A percentile compares a stretch with the other conserved stretches of the same genome.
These are phyloP conservation scores for Leishmania gerbilli DNA, from an alignment of 208 protist genomes.

Conservation along the genomic window DNA sequence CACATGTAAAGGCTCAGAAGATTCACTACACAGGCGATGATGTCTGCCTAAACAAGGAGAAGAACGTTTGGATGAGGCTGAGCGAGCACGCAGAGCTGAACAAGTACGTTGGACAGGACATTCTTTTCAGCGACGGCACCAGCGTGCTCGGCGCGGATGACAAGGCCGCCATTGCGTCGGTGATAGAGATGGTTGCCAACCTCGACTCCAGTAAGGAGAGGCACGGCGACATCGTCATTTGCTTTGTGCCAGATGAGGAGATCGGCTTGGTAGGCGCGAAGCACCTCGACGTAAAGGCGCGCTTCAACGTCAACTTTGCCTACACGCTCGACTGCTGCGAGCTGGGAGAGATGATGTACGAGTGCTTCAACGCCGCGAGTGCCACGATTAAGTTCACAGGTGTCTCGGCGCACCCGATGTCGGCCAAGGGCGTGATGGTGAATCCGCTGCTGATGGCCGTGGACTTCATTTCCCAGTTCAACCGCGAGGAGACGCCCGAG, in stretches of 20 bases:
- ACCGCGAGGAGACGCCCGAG: slow-evolving; percentile 77
- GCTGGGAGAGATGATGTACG: slow-evolving; percentile 82
- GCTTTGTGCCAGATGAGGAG: slow-evolving; percentile 88
- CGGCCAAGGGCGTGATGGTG: slow-evolving; percentile 85
- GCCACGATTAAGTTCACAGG: slow-evolving; percentile 64
- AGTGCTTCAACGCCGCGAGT: slow-evolving; percentile 85
- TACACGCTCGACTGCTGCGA: slow-evolving; percentile 89
- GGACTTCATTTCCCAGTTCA: slow-evolving; percentile 73
- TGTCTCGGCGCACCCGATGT: slow-evolving; percentile 87
- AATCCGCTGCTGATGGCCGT: slow-evolving; percentile 86
- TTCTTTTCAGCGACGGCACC: slow-evolving; percentile 87
- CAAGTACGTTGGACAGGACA: slow-evolving; percentile 78
- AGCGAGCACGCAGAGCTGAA: slow-evolving; percentile 72
- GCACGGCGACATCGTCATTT: slow-evolving; percentile 79
- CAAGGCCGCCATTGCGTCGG: slow-evolving; percentile 76
- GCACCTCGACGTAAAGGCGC: slow-evolving; percentile 65
- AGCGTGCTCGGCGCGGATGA: slow-evolving; percentile 88
- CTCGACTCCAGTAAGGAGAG: slow-evolving; percentile 45
- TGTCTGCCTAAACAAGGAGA: slow-evolving; percentile 74
- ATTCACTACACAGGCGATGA: slow-evolving; percentile 74
- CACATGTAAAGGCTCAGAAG: slow-evolving; percentile 71
- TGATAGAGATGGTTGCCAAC: slow-evolving; percentile 80
- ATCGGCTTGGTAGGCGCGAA: slow-evolving; percentile 85
- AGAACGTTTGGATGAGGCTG: slow-evolving; percentile 64
- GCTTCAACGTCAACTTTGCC: slow-evolving; percentile 86